Evolutionary conservation across 148 eudicot genomes (phyloP).

Genomic region (Gaultheria prostrata): DNA sequence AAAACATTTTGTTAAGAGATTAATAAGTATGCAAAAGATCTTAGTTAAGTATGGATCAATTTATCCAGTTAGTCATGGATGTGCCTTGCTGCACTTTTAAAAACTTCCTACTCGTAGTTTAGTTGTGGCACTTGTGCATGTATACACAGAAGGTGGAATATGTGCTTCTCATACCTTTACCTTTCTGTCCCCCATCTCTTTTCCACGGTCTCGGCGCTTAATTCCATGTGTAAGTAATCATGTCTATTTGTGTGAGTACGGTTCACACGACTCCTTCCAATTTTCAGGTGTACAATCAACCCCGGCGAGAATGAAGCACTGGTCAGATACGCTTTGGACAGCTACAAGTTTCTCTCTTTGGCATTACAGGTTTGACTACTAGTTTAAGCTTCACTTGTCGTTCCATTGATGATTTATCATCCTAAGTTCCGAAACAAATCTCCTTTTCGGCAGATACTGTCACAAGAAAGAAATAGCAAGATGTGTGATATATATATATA

Average conservation of each 20-base stretch:
- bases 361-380: conserved; percentile 45
- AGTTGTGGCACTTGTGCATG: not conserved
- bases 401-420: not conserved
- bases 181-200: not conserved
- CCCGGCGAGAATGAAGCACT: conserved; percentile 93
- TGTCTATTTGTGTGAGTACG: not conserved
- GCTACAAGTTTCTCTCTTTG: conserved; percentile 71
- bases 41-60: not conserved
- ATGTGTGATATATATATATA: not conserved
- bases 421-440: not conserved
- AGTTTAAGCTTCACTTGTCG: not conserved
- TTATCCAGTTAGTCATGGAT: not conserved
- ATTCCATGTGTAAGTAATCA: not conserved
- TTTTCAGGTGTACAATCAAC: conserved; percentile 76
- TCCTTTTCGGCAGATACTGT: not conserved
- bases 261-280: conserved; percentile 2
- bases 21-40: not conserved
- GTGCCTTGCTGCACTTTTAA: not conserved
- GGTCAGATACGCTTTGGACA: conserved; percentile 85
- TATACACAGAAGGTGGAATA: not conserved
- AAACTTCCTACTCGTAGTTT: not conserved
- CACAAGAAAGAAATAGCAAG: not conserved
- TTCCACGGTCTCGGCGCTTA: not conserved
- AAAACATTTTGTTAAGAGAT: not conserved
- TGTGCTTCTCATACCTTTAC: not conserved